Percentiles rank a stretch among this genome's conserved stretches.
phyloP scores from a whole-genome alignment of 495 filamentous ascomycete genomes.

The Trypethelium eluteriae region DNA sequence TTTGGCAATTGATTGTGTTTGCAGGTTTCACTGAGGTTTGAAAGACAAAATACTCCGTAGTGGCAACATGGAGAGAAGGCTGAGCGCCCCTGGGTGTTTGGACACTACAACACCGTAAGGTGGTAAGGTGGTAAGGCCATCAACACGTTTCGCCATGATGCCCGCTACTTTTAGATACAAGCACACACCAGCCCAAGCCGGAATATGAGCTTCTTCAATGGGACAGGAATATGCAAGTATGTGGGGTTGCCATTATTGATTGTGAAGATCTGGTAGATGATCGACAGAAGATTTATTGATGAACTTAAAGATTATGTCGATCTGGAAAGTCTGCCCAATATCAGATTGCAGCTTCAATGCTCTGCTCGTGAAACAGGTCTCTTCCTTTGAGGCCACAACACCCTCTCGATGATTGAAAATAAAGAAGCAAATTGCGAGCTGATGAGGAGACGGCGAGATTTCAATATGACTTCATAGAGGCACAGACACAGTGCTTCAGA shows the following conservation, averaged over 20 bases:
- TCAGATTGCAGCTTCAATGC: neutral
- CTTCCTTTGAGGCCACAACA: neutral
- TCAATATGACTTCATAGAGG: neutral
- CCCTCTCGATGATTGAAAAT: neutral
- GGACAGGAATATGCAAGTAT: neutral
- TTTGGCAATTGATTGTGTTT: too few species aligned
- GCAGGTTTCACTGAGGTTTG: too few species aligned
- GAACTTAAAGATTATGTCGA: neutral
- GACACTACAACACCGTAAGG: too few species aligned
- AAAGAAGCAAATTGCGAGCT: neutral
- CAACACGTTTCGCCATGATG: too few species aligned
- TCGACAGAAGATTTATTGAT: constrained; percentile 9
- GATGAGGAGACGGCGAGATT: neutral
- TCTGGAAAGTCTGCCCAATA: neutral
- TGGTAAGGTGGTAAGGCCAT: too few species aligned
- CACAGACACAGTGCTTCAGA: neutral
- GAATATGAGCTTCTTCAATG: too few species aligned
- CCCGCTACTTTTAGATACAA: too few species aligned
- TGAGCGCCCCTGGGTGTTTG: too few species aligned
- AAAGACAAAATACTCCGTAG: too few species aligned
- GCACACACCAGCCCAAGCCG: too few species aligned
- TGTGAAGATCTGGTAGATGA: constrained; percentile 1
- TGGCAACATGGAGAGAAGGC: too few species aligned
- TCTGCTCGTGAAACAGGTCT: neutral
- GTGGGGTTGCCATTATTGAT: neutral